These are phyloP conservation scores for Xylaria arbuscula DNA, from an alignment of 2,329 filamentous ascomycete genomes.

Conservation along the genomic window DNA sequence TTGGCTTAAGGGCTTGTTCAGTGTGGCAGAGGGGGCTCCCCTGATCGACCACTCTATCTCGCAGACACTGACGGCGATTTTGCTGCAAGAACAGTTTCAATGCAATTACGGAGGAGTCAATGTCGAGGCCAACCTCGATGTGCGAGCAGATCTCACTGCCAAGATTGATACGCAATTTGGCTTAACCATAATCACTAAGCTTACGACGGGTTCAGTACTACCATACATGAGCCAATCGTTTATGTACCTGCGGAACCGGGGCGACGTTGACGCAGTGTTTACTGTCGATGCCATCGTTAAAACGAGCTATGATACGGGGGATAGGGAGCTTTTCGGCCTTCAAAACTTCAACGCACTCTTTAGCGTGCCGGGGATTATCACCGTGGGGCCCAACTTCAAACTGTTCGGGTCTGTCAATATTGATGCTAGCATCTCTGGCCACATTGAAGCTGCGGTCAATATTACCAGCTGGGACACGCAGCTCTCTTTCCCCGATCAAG, in stretches of 20 bases:
- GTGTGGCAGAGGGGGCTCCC: conserved; percentile 40
- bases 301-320: conserved; percentile 38
- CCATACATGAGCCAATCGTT: conserved; percentile 40
- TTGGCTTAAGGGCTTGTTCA: conserved; percentile 41
- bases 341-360: conserved; percentile 48
- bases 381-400: conserved; percentile 46
- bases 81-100: conserved; percentile 14
- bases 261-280: conserved; percentile 41
- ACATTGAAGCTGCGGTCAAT: conserved; percentile 18
- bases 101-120: conserved; percentile 7
- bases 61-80: conserved; percentile 1
- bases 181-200: conserved; percentile 35
- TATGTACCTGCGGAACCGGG: conserved; percentile 31
- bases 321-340: conserved; percentile 40
- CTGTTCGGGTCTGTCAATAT: conserved; percentile 13
- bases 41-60: conserved; percentile 15
- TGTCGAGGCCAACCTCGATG: conserved; percentile 29
- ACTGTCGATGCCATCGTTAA: conserved; percentile 45
- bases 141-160: conserved; percentile 40
- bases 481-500: conserved; percentile 11
- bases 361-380: conserved; percentile 48
- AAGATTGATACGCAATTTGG: conserved; percentile 35
- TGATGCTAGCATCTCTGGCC: not conserved
- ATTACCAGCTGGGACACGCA: conserved; percentile 22
- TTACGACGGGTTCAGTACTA: conserved; percentile 44